Base-by-base conservation (phyloP, 1,284 basidiomycete species). In the Microbotryomycetes sp. region DNA sequence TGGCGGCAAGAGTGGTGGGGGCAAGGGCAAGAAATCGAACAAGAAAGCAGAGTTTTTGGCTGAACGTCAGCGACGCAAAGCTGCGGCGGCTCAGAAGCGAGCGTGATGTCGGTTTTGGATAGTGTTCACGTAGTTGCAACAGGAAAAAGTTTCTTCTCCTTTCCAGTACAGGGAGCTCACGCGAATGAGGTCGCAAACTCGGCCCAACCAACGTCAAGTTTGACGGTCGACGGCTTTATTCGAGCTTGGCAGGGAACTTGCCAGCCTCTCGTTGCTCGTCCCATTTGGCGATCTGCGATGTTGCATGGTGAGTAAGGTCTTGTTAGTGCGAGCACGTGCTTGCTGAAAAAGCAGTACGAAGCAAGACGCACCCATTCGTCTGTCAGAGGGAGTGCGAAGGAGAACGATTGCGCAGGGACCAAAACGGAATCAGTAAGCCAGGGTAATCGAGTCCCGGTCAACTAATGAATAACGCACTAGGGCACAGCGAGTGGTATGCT, bases 401-500 rank as follows among this genome's bases (percentile, higher is more conserved):
- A 23, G 45, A 48, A 42, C 68, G 51, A 70, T n/a, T n/a, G n/a
- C n/a, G n/a, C n/a, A n/a, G n/a, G n/a, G n/a, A n/a, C n/a, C n/a
- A n/a, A 9, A 42, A 42, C 36, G 19, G 36, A 42, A 12, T 12
- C 36, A 19, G 19, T 19, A 42, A 42, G 36, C 36, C 9, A 42
- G 36, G 36, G 19, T 9, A 42, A 19, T 42, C 36, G 36, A 9
- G 36, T 42, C 36, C n/a, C n/a, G n/a, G n/a, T n/a, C n/a, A n/a
- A n/a, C n/a, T 25, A 15, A 6, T 50, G 23, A 32, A 15, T 7
- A 19, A 86, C 91, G 77, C 74, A 96, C 92, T 97, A 68, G 96
- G 96, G 81, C 96, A 99, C 67, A 98, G 85, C 57, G 93, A 92
- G 81, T 91, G 84, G 83, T 92, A 99, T 42, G 91, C 89, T 76